A percentile compares a stretch with the other conserved stretches of the same genome.
phyloP scores from a whole-genome alignment of 441 rosid species.

The Populus tomentosa region DNA sequence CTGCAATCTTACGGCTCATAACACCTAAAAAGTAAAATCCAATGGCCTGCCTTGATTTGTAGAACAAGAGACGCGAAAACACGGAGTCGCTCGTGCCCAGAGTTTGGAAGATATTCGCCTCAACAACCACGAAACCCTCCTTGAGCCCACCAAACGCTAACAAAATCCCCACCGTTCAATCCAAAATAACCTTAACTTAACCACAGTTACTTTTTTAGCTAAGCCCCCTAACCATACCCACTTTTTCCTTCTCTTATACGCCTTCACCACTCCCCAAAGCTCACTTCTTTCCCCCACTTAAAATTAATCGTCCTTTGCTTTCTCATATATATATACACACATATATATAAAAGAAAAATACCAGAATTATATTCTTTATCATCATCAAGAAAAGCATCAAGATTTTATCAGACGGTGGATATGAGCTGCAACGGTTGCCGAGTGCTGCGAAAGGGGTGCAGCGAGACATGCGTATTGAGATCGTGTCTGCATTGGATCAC shows the following conservation, averaged over 20 bases:
- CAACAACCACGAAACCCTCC: constrained; percentile 8
- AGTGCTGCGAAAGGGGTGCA: constrained; percentile 59
- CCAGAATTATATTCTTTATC: no score
- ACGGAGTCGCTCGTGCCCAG: constrained; percentile 62
- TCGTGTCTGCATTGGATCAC: constrained; percentile 55
- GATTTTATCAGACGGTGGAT: constrained; percentile 9
- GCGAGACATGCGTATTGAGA: constrained; percentile 41
- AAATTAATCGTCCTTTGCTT: not conserved
- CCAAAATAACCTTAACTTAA: constrained; percentile 23
- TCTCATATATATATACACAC: constrained; percentile 5
- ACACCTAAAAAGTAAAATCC: constrained; percentile 21
- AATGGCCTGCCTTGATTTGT: constrained; percentile 20
- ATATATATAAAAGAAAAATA: no score
- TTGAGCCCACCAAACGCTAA: constrained; percentile 6
- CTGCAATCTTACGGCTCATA: constrained; percentile 21
- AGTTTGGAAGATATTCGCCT: constrained; percentile 55
- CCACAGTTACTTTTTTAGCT: constrained; percentile 21
- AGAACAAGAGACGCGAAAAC: constrained; percentile 50
- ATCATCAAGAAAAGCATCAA: not conserved
- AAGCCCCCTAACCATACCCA: not conserved
- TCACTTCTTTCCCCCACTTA: not conserved
- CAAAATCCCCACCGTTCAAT: constrained; percentile 24
- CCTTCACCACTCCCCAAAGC: not conserved
- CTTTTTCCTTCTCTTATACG: not conserved
- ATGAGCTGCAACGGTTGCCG: constrained; percentile 76